Conservation (phyloP, 768 basidiomycete genomes). For the Russula compacta region DNA sequence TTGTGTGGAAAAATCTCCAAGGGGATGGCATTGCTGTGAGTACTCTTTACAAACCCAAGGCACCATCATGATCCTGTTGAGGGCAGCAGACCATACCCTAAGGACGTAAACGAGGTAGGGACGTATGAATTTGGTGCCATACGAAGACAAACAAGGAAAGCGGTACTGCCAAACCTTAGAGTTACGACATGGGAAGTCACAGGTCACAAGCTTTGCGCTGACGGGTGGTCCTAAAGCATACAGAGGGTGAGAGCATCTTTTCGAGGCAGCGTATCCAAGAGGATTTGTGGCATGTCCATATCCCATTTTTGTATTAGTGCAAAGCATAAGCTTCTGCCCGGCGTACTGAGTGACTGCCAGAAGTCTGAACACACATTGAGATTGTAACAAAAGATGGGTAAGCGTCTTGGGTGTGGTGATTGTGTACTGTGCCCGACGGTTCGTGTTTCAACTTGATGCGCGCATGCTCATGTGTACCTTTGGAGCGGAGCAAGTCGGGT, state of each 20-base stretch:
- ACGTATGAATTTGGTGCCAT: not conserved
- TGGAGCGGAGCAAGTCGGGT: not conserved
- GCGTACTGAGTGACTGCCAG: not conserved
- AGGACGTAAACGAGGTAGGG: not conserved
- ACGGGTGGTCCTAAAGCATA: not conserved
- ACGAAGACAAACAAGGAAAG: not conserved
- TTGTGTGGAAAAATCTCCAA: constrained; percentile 7
- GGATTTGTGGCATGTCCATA: not conserved
- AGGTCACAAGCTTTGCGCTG: not conserved
- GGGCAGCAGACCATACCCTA: not conserved
- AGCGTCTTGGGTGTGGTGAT: too few relatives aligned
- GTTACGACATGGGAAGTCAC: not conserved
- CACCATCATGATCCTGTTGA: constrained; percentile 2
- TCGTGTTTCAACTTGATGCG: too few relatives aligned
- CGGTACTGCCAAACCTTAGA: not conserved
- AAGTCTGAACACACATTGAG: not conserved
- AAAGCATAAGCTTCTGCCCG: not conserved
- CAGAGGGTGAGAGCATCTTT: not conserved
- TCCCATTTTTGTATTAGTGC: not conserved
- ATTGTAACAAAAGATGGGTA: not conserved
- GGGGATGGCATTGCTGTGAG: not conserved
- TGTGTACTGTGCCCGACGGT: too few relatives aligned
- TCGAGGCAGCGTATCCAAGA: too few relatives aligned
- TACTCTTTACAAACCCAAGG: not conserved
- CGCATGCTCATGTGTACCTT: too few relatives aligned